Base-by-base conservation (phyloP, 2,329 filamentous ascomycete species). In the Colletotrichum viniferum region DNA sequence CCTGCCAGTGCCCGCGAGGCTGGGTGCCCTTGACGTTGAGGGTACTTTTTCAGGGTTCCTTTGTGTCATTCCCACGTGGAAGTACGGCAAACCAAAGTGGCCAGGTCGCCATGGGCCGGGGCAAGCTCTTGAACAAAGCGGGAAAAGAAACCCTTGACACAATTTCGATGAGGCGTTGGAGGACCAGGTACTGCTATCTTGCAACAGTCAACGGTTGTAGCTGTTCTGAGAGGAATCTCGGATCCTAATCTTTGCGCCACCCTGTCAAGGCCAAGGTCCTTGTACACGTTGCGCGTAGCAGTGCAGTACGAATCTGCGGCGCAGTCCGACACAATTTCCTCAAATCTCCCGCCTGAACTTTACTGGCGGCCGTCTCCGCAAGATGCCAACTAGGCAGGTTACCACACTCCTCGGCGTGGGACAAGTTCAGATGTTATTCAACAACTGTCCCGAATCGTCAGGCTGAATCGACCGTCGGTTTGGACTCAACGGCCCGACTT, bases 61-160 rank as follows among this genome's bases (percentile, higher is more conserved):
- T 62, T 67, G 62, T 62, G 61, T 56, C 61, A 72, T 30, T 7
- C 65, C 62, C 69, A 67, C 72, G 71, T 62, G 72, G 55, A 21
- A 58, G 18, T 24, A 18, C 63, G 38, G 24, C 28, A 36, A 34
- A 52, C 48, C 30, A 55, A 56, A 56, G 36, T 18, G 38, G 24
- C 32, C 34, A 43, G 16, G 30, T 24, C 24, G 36, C 36, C 52
- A 52, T 14, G 26, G 43, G 34, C 30, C 52, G 26, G 34, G 32
- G 30, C 34, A 26, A 55, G n/a, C 26, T 30, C 66, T 62, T 26
- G 32, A 38, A 32, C 58, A 64, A 67, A 67, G 64, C 32, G 32
- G 30, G 66, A 48, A 32, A 55, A 34, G 34, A 24, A 73, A 55
- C 18, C 16, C n/a, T 65, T 18, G 32, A 55, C 43, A 28, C 24